phyloP scores from a whole-genome alignment of 805 yeast species.

The Monosporozyma servazzii region DNA sequence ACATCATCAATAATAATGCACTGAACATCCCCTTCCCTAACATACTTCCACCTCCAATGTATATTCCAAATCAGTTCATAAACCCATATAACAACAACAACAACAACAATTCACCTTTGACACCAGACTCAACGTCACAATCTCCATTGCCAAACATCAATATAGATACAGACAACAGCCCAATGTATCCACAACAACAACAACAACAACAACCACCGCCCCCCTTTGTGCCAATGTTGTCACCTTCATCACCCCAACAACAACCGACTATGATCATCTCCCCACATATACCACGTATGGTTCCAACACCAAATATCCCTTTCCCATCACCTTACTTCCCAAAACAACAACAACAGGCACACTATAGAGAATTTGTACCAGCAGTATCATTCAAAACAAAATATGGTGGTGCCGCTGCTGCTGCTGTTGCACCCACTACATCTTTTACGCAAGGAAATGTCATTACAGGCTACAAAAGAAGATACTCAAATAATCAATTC shows the following conservation, averaged over 20 bases:
- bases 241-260: not conserved
- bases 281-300: not conserved
- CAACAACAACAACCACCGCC: not conserved
- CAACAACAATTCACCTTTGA: not conserved
- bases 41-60: not conserved
- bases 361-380: not conserved
- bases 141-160: not conserved
- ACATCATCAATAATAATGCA: not conserved
- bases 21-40: not conserved
- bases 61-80: not conserved
- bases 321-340: not conserved
- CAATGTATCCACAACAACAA: not conserved
- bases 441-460: not conserved
- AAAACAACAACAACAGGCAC: not conserved
- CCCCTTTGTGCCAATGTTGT: not conserved
- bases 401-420: not conserved
- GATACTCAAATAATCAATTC: slow-evolving; percentile 4
- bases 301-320: not conserved
- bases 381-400: not conserved
- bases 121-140: not conserved
- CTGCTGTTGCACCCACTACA: too few species aligned
- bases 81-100: not conserved
- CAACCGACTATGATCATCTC: not conserved
- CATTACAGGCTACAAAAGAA: not conserved
- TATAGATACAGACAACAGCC: not conserved